Evolutionary conservation across 139 green algal species (phyloP).

Genomic region (Astrephomene gubernaculifera): DNA sequence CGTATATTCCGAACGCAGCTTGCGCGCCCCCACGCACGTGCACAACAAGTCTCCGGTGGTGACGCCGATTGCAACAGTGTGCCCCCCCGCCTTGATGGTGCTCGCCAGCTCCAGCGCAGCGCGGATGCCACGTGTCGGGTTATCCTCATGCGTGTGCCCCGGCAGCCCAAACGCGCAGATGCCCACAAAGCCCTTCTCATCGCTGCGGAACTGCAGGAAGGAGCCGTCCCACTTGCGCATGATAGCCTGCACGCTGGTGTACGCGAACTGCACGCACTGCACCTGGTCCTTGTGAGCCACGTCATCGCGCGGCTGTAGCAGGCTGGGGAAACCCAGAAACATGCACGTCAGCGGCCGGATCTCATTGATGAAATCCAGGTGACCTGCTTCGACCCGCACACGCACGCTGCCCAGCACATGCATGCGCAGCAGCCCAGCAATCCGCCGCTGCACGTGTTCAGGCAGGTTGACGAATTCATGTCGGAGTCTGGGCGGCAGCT

Average conservation of each 20-base stretch:
- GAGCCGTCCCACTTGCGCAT: slow-evolving; percentile 79
- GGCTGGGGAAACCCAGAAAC: slow-evolving; percentile 89
- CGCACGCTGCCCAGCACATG: slow-evolving; percentile 80
- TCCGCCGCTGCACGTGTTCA: slow-evolving; percentile 54
- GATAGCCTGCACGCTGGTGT: slow-evolving; percentile 69
- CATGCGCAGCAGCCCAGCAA: slow-evolving; percentile 73
- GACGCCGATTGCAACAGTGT: slow-evolving; percentile 69
- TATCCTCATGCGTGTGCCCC: slow-evolving; percentile 78
- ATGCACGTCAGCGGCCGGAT: slow-evolving; percentile 81
- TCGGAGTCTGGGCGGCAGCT: slow-evolving; percentile 18
- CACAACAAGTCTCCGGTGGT: slow-evolving; percentile 88
- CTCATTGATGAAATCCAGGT: slow-evolving; percentile 86
- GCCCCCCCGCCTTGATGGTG: slow-evolving; percentile 36
- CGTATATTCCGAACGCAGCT: slow-evolving; percentile 85
- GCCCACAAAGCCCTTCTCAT: slow-evolving; percentile 91
- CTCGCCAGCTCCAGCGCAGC: slow-evolving; percentile 59
- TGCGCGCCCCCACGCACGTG: slow-evolving; percentile 78
- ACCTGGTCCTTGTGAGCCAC: slow-evolving; percentile 49
- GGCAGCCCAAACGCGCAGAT: slow-evolving; percentile 87
- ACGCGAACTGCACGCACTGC: slow-evolving; percentile 67
- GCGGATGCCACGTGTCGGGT: slow-evolving; percentile 67
- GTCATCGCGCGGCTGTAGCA: slow-evolving; percentile 53
- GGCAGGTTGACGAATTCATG: slow-evolving; percentile 58
- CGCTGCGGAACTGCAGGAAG: slow-evolving; percentile 87
- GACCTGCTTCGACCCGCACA: slow-evolving; percentile 75